Conservation (phyloP, 768 basidiomycete species). For the Termitomyces sp. region DNA sequence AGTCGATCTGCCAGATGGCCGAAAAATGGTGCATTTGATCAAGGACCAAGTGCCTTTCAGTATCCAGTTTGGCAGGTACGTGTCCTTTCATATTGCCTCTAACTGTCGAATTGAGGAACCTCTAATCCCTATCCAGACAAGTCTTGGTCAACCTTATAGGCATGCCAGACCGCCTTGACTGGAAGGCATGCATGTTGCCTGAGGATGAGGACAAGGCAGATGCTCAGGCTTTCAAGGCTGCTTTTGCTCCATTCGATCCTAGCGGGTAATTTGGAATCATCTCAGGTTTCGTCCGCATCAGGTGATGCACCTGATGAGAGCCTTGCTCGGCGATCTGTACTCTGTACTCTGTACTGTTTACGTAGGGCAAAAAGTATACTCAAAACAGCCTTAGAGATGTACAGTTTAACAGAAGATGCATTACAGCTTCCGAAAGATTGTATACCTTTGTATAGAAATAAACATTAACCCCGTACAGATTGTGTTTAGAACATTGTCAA, state of each 20-base stretch:
- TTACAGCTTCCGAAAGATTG: neutral
- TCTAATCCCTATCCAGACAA: conserved; percentile 47
- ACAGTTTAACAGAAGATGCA: neutral
- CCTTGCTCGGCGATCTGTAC: neutral
- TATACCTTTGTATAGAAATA: neutral
- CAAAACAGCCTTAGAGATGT: neutral
- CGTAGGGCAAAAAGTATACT: neutral
- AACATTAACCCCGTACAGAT: neutral
- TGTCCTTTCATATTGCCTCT: conserved; percentile 1
- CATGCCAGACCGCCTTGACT: conserved; percentile 79
- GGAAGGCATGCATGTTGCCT: conserved; percentile 82
- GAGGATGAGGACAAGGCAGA: conserved; percentile 88
- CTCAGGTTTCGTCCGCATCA: neutral
- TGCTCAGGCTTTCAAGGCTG: conserved; percentile 77
- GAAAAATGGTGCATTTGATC: conserved; percentile 82
- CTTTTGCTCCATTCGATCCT: conserved; percentile 75
- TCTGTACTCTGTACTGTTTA: neutral
- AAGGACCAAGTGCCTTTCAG: conserved; percentile 77
- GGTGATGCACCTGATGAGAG: neutral
- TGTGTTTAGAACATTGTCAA: neutral
- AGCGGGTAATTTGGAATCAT: conserved; percentile 15
- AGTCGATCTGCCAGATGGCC: conserved; percentile 86
- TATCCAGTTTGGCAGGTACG: conserved; percentile 92
- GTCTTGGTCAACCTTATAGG: conserved; percentile 77
- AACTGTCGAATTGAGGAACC: conserved; percentile 7